Evolutionary conservation across 108 stramenopile species (phyloP).

Genomic region (Skeletonema tropicum): DNA sequence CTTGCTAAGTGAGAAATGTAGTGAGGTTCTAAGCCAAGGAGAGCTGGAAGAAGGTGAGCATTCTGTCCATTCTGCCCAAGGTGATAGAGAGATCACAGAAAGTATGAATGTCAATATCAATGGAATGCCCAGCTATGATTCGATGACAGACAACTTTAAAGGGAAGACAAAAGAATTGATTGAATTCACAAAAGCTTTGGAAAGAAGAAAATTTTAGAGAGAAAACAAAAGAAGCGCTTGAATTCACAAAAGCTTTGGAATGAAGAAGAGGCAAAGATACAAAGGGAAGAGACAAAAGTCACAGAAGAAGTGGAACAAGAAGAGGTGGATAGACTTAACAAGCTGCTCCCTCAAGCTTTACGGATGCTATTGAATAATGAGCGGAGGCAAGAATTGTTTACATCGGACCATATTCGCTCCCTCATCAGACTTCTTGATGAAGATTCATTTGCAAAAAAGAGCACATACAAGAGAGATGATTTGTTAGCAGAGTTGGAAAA

Average conservation of each 20-base stretch:
- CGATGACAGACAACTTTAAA: too few species aligned
- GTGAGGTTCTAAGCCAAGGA: too few species aligned
- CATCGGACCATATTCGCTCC: constrained; percentile 17
- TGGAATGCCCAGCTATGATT: too few species aligned
- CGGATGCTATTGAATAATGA: constrained; percentile 14
- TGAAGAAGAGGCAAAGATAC: background rate
- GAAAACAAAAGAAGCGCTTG: background rate
- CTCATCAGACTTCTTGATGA: background rate
- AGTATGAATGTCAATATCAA: too few species aligned
- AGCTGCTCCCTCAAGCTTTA: constrained; percentile 8
- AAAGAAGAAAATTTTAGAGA: background rate
- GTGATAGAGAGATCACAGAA: too few species aligned
- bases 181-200: constrained; percentile 3
- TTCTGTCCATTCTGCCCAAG: too few species aligned
- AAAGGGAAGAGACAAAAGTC: background rate
- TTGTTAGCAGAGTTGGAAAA: constrained; percentile 11
- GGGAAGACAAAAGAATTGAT: background rate
- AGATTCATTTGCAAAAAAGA: constrained; percentile 4
- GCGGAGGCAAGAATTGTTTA: constrained; percentile 4
- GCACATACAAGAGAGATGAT: background rate
- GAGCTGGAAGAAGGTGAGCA: too few species aligned
- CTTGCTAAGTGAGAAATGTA: too few species aligned
- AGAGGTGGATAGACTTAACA: background rate
- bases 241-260: background rate
- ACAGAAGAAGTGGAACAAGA: background rate